phyloP scores from a whole-genome alignment of 2,329 filamentous ascomycete genomes.

The Rosellinia necatrix region DNA sequence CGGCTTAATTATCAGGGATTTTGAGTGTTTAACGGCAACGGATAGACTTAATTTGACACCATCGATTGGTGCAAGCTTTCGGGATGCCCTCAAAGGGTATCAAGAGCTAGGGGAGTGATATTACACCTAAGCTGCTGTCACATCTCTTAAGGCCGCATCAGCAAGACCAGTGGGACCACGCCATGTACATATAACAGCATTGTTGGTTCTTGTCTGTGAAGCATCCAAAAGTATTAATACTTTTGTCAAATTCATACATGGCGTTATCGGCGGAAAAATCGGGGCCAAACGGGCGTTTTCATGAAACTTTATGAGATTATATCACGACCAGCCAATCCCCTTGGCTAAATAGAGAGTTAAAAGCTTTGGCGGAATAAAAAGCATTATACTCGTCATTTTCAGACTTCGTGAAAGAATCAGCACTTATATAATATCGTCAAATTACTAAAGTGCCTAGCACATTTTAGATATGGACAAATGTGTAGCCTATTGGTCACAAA shows the following conservation, averaged over 20 bases:
- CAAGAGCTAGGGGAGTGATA: not conserved
- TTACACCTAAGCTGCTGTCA: not conserved
- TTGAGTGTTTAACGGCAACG: not conserved
- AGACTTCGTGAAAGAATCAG: no score
- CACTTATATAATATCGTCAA: no score
- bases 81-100: not conserved
- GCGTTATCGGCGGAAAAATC: conserved; percentile 20
- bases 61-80: not conserved
- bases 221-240: conserved; percentile 5
- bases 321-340: conserved; percentile 14
- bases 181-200: conserved; percentile 24
- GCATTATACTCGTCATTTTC: no score
- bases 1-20: conserved; percentile 54
- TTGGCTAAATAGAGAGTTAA: conserved; percentile 8
- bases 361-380: no score
- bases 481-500: no score
- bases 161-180: conserved; percentile 2
- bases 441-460: no score
- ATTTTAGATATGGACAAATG: no score
- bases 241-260: conserved; percentile 9
- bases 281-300: conserved; percentile 18
- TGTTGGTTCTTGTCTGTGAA: conserved; percentile 1
- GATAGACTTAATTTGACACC: conserved; percentile 1
- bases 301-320: conserved; percentile 16
- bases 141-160: not conserved